phyloP scores from a whole-genome alignment of 495 filamentous ascomycete genomes.

The Hypoxylon lienhwacheense region DNA sequence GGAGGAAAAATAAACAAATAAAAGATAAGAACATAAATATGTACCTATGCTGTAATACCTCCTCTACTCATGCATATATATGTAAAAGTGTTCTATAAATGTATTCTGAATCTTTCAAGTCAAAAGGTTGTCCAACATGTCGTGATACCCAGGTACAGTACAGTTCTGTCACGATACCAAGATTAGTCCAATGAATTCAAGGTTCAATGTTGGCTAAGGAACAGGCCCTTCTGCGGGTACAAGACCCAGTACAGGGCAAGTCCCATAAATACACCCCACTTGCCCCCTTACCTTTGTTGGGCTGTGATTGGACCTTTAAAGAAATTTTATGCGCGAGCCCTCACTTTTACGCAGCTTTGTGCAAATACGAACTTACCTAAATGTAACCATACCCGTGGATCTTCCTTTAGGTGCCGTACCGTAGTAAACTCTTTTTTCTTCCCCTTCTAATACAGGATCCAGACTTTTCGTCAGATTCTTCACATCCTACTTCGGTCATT shows the following conservation, averaged over 20 bases:
- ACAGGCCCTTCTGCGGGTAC: slow-evolving; percentile 8
- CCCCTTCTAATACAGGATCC: slow-evolving; percentile 13
- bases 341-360: slow-evolving; percentile 30
- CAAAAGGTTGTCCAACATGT: neutral
- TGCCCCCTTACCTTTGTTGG: slow-evolving; percentile 26
- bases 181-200: neutral
- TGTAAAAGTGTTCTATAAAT: too few relatives aligned
- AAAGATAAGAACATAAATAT: too few relatives aligned
- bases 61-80: neutral
- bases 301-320: slow-evolving; percentile 32
- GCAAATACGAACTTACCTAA: slow-evolving; percentile 36
- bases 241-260: too few relatives aligned
- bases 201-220: slow-evolving; percentile 26
- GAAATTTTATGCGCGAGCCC: slow-evolving; percentile 30
- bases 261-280: too few relatives aligned
- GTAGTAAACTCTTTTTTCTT: slow-evolving; percentile 5
- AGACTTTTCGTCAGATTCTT: slow-evolving; percentile 33
- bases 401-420: neutral
- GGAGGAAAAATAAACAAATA: too few relatives aligned
- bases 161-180: slow-evolving; percentile 12
- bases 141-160: slow-evolving; percentile 5
- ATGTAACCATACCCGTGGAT: slow-evolving; percentile 38
- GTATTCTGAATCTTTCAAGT: too few relatives aligned
- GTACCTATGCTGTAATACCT: too few relatives aligned
- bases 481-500: slow-evolving; percentile 32